Conservation (phyloP, 1,139 yeast genomes). For the Yamadazyma atmosphaerica region DNA sequence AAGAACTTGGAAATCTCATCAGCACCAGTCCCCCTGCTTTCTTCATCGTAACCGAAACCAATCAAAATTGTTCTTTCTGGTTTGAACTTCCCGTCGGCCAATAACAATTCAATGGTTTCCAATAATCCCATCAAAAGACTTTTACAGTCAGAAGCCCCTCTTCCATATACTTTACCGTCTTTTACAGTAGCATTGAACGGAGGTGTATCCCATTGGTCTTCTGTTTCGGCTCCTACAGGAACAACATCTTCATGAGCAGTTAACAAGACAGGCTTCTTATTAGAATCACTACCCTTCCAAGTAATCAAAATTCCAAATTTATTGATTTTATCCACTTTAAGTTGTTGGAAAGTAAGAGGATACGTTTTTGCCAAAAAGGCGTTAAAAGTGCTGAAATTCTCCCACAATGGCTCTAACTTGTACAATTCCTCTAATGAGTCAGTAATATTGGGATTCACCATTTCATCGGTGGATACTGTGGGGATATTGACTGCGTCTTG, state of each 20-base stretch:
- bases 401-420: constrained; percentile 31
- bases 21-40: constrained; percentile 43
- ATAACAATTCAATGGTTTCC: constrained; percentile 42
- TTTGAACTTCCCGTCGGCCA: constrained; percentile 30
- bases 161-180: constrained; percentile 42
- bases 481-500: constrained; percentile 60
- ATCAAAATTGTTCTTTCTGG: constrained; percentile 46
- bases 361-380: constrained; percentile 27
- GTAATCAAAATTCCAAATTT: constrained; percentile 37
- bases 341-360: constrained; percentile 32
- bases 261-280: constrained; percentile 41
- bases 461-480: constrained; percentile 66
- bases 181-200: constrained; percentile 48
- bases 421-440: constrained; percentile 25
- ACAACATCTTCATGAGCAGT: constrained; percentile 57
- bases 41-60: constrained; percentile 54
- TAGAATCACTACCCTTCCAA: constrained; percentile 32
- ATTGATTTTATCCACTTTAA: constrained; percentile 33
- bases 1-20: constrained; percentile 30
- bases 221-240: constrained; percentile 43
- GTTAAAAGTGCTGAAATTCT: constrained; percentile 29
- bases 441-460: constrained; percentile 26
- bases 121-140: constrained; percentile 41
- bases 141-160: constrained; percentile 51
- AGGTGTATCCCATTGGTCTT: constrained; percentile 42